Conservation (phyloP, 176 grass and related monocot species). For the Oryza longistaminata region DNA sequence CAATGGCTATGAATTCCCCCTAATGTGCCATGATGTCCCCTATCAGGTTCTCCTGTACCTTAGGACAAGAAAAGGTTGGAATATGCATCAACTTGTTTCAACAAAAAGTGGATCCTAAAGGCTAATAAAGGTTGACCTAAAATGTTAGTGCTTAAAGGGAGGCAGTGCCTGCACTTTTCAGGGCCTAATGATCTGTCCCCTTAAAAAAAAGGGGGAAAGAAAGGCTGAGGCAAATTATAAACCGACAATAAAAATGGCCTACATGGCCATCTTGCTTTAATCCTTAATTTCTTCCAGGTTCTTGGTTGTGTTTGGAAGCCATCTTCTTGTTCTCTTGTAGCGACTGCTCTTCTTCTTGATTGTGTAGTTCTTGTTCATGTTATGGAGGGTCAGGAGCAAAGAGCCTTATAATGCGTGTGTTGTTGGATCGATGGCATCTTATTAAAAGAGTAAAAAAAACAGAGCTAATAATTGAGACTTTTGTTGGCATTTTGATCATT, state of each 20-base stretch:
- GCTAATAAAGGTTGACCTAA: slow-evolving; percentile 24
- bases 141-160: not conserved
- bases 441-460: not conserved
- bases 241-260: slow-evolving; percentile 33
- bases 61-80: slow-evolving; percentile 32
- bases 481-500: not conserved
- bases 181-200: slow-evolving; percentile 25
- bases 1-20: not conserved
- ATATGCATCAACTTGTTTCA: not conserved
- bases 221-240: slow-evolving; percentile 36
- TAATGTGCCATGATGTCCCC: slow-evolving; percentile 26
- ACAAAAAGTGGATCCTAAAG: slow-evolving; percentile 23
- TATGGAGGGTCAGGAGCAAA: not conserved
- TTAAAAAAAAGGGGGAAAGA: slow-evolving; percentile 23
- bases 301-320: slow-evolving; percentile 20
- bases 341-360: slow-evolving; percentile 3
- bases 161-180: slow-evolving; percentile 24
- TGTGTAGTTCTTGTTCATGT: slow-evolving; percentile 23
- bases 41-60: slow-evolving; percentile 16
- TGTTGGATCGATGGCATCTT: not conserved
- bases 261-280: not conserved
- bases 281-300: slow-evolving; percentile 32
- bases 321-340: slow-evolving; percentile 38
- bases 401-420: not conserved
- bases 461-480: not conserved